Base-by-base conservation (phyloP, 495 filamentous ascomycete genomes). In the Aspergillus olivimuriae region DNA sequence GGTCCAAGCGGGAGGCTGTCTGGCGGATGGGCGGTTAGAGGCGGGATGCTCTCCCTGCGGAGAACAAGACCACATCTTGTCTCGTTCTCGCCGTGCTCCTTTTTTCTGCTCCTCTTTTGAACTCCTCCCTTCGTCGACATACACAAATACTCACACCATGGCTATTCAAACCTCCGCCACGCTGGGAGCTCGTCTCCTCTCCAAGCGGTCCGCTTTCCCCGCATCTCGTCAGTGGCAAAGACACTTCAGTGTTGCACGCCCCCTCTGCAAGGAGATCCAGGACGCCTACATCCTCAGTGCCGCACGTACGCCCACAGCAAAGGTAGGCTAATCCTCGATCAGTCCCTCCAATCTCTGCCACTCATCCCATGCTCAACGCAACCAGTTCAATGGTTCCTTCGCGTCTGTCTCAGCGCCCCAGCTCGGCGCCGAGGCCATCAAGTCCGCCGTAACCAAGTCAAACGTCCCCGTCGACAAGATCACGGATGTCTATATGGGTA, bases 401-500 rank as follows among this genome's bases (percentile, higher is more conserved):
- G 73, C 81, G 16, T 84, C 78, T 14, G 80, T 95, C 28, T 70
- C 86, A n/a, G 91, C 88, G 10, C 83, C 91, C 20, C 72, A 83
- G 57, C 86, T 96, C 34, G 92, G 86, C 44, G 83, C 89, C 15
- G 77, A 82, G 18, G 92, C 88, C 50, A 95, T 98, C 67, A 89
- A 86, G 58, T 83, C 88, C 16, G 92, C 91, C 33, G 60, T 98
- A 34, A 72, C 77, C 51, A 94, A 91, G 55, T 92, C 89, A 16
- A 78, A 77, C 31, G 70, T 96, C 17, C 89, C 91, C 4, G 57
- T 78, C 15, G 76, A 81, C 20, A 81, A 83, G 56, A 84, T 96
- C 52, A 83, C 81, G 22, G 83, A 92, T 74, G 84, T 95, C 2
- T 96, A 96, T 68, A 94, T 96, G 86, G 92, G 92, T 56, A 91